phyloP scores from a whole-genome alignment of 176 grass and related monocot species.

The Carex parvula region DNA sequence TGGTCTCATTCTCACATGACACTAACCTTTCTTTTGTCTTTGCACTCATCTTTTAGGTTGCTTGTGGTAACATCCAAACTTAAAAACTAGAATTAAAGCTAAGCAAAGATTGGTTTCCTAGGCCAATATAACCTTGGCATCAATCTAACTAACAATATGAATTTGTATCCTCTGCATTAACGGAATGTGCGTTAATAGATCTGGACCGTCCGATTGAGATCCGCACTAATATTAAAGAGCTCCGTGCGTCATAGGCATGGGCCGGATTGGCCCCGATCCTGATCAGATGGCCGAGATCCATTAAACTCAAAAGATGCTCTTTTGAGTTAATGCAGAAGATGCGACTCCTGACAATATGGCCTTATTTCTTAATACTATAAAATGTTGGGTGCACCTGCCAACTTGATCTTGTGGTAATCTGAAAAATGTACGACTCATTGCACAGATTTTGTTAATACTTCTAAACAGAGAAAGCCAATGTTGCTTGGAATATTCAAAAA shows the following conservation, averaged over 20 bases:
- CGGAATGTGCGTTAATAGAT: too few relatives aligned
- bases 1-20: background rate
- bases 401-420: background rate
- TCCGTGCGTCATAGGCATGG: too few relatives aligned
- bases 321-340: too few relatives aligned
- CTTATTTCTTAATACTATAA: background rate
- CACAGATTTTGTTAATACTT: background rate
- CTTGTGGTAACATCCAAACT: background rate
- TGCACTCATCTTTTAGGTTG: constrained; percentile 4
- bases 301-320: too few relatives aligned
- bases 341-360: background rate
- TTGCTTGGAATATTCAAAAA: background rate
- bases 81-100: background rate
- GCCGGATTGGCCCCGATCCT: too few relatives aligned
- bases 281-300: too few relatives aligned
- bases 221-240: too few relatives aligned
- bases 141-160: background rate
- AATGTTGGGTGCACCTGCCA: background rate
- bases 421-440: background rate
- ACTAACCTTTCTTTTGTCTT: background rate
- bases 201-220: too few relatives aligned
- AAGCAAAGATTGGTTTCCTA: background rate
- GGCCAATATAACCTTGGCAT: background rate
- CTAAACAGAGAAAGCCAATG: background rate
- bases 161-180: too few relatives aligned